Evolutionary conservation across 2,329 filamentous ascomycete genomes (phyloP).

Genomic region (Pezizomycotina sp.): DNA sequence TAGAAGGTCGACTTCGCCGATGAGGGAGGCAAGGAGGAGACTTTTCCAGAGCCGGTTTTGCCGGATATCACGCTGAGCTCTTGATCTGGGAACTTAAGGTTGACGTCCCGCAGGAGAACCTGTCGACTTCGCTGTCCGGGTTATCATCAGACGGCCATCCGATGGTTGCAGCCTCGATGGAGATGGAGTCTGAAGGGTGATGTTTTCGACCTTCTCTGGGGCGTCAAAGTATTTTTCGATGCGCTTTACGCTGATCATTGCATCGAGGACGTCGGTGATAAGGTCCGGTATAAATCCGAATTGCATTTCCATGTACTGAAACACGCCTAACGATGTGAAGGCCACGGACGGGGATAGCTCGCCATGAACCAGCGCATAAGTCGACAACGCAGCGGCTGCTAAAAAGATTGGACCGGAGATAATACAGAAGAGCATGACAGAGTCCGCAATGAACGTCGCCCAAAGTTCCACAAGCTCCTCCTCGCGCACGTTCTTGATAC

Average conservation of each 20-base stretch:
- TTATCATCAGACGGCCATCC: conserved; percentile 57
- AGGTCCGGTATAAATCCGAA: conserved; percentile 57
- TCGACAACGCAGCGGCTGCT: conserved; percentile 51
- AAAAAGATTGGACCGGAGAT: conserved; percentile 57
- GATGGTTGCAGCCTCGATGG: conserved; percentile 50
- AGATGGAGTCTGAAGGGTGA: conserved; percentile 42
- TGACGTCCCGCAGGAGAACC: conserved; percentile 51
- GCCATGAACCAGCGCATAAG: conserved; percentile 49
- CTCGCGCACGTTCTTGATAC: conserved; percentile 47
- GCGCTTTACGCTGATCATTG: conserved; percentile 53
- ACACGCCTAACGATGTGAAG: conserved; percentile 61
- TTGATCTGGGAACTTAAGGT: conserved; percentile 48
- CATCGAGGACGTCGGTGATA: conserved; percentile 53
- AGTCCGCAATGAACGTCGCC: conserved; percentile 48
- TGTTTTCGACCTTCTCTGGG: conserved; percentile 44
- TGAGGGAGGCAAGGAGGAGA: conserved; percentile 52
- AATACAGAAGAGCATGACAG: conserved; percentile 48
- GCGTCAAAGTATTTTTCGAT: conserved; percentile 55
- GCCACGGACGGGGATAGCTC: conserved; percentile 54
- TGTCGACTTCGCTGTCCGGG: conserved; percentile 39
- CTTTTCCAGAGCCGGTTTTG: conserved; percentile 66
- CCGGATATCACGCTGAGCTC: conserved; percentile 57
- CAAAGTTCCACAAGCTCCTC: conserved; percentile 52
- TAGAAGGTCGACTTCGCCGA: conserved; percentile 59
- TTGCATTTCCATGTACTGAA: conserved; percentile 55